These are phyloP conservation scores for Oehlia diaphana DNA, from an alignment of 192 early-diverging fungal species.

Conservation along the genomic window DNA sequence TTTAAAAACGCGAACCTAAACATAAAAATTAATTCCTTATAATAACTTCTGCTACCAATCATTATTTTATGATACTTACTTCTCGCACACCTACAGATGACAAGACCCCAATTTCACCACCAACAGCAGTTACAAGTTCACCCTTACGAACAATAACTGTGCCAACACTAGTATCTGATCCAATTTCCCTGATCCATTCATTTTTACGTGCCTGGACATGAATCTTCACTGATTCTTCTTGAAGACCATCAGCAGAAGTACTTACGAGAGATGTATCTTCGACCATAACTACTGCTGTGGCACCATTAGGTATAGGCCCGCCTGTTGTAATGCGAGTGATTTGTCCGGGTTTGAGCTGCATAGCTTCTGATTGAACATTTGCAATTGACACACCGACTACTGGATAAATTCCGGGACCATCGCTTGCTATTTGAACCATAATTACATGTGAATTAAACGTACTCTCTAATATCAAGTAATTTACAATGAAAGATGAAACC, in stretches of 20 bases:
- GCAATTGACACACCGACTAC: constrained; percentile 67
- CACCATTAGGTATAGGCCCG: constrained; percentile 78
- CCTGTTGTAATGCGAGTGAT: constrained; percentile 86
- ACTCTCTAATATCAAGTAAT: too few species aligned
- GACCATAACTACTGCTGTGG: constrained; percentile 94
- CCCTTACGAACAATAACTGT: constrained; percentile 60
- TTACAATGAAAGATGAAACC: not conserved
- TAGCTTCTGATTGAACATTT: constrained; percentile 5
- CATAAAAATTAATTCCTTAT: not conserved
- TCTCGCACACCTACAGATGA: constrained; percentile 71
- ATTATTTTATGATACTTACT: constrained; percentile 37
- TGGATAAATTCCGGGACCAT: constrained; percentile 79
- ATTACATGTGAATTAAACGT: not conserved
- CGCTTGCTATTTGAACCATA: constrained; percentile 46
- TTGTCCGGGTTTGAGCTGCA: constrained; percentile 53
- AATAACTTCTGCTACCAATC: not conserved
- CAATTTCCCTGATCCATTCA: constrained; percentile 81
- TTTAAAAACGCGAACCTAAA: constrained; percentile 55
- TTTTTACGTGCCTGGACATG: constrained; percentile 40
- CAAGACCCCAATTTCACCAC: constrained; percentile 84
- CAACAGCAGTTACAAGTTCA: constrained; percentile 60
- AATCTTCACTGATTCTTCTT: constrained; percentile 59
- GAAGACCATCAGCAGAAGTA: constrained; percentile 51
- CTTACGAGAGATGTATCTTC: constrained; percentile 82
- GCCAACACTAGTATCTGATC: constrained; percentile 69